phyloP scores from a whole-genome alignment of 805 yeast genomes.

The Scheffersomyces stipitis region DNA sequence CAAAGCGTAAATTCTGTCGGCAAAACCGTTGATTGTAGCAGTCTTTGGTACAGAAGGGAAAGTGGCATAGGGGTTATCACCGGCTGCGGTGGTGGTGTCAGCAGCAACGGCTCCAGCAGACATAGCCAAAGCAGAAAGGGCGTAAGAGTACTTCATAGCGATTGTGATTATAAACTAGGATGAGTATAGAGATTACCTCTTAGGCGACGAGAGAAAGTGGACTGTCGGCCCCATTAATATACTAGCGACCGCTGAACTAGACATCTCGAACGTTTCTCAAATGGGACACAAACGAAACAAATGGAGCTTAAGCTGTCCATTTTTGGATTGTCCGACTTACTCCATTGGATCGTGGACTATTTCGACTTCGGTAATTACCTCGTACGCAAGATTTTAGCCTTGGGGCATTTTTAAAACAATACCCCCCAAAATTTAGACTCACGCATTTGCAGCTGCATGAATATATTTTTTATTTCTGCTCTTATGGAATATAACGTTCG shows the following conservation, averaged over 20 bases:
- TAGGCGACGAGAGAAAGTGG: neutral
- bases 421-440: too few relatives aligned
- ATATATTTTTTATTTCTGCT: neutral
- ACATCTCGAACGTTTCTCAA: neutral
- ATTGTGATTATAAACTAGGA: neutral
- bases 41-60: slow-evolving; percentile 33
- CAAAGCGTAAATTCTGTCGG: slow-evolving; percentile 32
- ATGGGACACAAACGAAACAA: too few relatives aligned
- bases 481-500: too few relatives aligned
- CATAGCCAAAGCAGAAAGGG: neutral
- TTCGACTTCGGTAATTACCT: too few relatives aligned
- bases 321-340: too few relatives aligned
- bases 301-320: too few relatives aligned
- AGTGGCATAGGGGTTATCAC: slow-evolving; percentile 16
- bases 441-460: too few relatives aligned
- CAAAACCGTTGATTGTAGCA: slow-evolving; percentile 42
- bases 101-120: neutral
- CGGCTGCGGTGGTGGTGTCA: neutral
- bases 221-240: neutral
- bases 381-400: too few relatives aligned
- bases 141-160: neutral
- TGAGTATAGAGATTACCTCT: neutral
- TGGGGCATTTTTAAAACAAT: too few relatives aligned
- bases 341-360: too few relatives aligned
- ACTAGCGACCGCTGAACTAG: slow-evolving; percentile 4